Evolutionary conservation across 2,329 filamentous ascomycete genomes (phyloP).

Genomic region (Talaromyces sp.): DNA sequence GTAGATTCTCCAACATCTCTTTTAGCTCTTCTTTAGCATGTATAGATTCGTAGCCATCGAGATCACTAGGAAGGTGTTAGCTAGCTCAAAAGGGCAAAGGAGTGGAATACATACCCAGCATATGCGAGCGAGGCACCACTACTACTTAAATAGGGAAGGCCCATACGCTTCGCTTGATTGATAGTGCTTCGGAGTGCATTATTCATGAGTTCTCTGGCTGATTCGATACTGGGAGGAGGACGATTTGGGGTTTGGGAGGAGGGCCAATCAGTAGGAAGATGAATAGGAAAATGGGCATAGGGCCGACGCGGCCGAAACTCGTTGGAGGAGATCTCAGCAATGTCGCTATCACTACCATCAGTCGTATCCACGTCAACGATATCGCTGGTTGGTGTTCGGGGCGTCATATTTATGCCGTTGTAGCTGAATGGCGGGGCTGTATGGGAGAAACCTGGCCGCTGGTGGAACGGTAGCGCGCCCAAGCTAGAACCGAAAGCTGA

Average conservation of each 20-base stretch:
- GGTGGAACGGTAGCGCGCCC: not conserved
- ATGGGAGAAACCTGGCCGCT: not conserved
- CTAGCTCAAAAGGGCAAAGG: not conserved
- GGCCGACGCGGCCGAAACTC: constrained; percentile 4
- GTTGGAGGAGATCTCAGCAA: constrained; percentile 23
- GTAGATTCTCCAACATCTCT: constrained; percentile 65
- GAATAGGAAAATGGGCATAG: not conserved
- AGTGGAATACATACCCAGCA: not conserved
- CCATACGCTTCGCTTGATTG: not conserved
- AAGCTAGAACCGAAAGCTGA: not conserved
- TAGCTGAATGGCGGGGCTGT: not conserved
- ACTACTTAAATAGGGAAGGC: not conserved
- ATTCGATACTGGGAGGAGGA: not conserved
- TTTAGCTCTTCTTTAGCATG: constrained; percentile 63
- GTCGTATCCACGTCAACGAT: not conserved
- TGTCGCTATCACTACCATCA: constrained; percentile 26
- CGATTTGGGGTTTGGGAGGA: not conserved
- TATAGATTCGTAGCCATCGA: constrained; percentile 37
- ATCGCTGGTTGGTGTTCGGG: not conserved
- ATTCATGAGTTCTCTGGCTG: not conserved
- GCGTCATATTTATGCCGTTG: not conserved
- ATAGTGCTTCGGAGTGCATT: not conserved
- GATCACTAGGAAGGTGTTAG: constrained; percentile 14
- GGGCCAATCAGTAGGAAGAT: not conserved
- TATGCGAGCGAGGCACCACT: not conserved